Base-by-base conservation (phyloP, 1,139 yeast genomes). In the Saccharomyces hybrid region DNA sequence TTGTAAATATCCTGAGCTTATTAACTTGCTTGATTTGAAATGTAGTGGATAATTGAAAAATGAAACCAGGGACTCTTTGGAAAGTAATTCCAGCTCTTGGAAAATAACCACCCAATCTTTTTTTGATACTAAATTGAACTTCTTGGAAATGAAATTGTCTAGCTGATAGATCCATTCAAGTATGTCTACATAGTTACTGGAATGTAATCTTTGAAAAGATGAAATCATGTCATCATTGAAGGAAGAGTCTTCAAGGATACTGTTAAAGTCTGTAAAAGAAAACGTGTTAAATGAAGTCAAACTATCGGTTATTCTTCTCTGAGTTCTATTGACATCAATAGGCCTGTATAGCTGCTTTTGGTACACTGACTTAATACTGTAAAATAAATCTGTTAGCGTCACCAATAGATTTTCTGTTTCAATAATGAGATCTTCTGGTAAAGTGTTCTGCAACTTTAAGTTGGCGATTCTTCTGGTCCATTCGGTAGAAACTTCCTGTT, bases 291-390 rank as follows among this genome's bases (percentile, higher is more conserved):
- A 62, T 3, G 60, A 56, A 16, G 57, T 59, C 31, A 64, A 53
- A 7, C 58, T 42, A 31, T 56, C 56, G 11, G 59, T 55, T 20
- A 64, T 60, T 34, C 56, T 61, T 41, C 67, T 61, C 30, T 60
- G 61, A 9, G 57, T 49, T 55, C 58, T 64, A 44, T 55, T 63
- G 25, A 70, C 59, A 34, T 78, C 79, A 49, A 79, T 71, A 0
- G 97, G 97, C 57, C 91, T 79, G 69, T 88, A 90, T 16, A 88
- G 78, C 65, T 86, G 87, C 69, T 86, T 88, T 56, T 88, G 86
- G 64, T 87, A 89, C n/a, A 80, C 70, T 62, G 85, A 84, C 67
- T 90, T 83, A 61, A 88, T 79, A 61, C 81, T 82, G 64, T 84
- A 83, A 69, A 87, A 88, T 52, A 83, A 75, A n/a, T 72, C 73